Evolutionary conservation across 129 eudicot species (phyloP).

Genomic region (Pittosporum tobira): DNA sequence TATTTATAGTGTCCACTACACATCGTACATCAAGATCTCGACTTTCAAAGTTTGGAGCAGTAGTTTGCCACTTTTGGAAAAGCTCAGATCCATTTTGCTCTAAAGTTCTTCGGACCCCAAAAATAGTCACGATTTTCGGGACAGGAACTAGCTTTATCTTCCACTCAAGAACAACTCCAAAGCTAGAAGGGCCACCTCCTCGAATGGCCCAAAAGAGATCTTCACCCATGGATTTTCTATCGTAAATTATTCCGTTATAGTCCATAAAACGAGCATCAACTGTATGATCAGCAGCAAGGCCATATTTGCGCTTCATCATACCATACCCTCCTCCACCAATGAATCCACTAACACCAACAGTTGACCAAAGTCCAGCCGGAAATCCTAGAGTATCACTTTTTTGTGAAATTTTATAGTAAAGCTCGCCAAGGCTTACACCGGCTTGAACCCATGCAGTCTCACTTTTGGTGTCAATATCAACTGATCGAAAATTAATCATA

Average conservation of each 20-base stretch:
- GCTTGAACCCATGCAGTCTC: constrained; percentile 24
- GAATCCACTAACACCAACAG: neutral
- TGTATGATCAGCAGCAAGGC: constrained; percentile 5
- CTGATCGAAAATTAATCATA: constrained; percentile 11
- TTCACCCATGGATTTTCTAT: constrained; percentile 10
- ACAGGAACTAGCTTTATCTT: constrained; percentile 1
- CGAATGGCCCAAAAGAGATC: constrained; percentile 10
- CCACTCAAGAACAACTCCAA: constrained; percentile 8
- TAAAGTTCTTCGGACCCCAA: neutral
- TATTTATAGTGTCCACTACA: neutral
- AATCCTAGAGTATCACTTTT: constrained; percentile 3
- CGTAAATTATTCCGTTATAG: neutral
- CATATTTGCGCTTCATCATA: constrained; percentile 7
- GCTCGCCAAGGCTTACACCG: neutral
- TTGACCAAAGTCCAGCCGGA: constrained; percentile 1
- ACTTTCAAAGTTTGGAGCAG: constrained; percentile 14
- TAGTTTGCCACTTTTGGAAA: constrained; percentile 16
- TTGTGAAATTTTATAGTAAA: neutral
- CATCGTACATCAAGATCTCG: constrained; percentile 7
- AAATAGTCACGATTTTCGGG: constrained; percentile 10
- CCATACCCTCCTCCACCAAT: constrained; percentile 7
- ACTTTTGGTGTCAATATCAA: constrained; percentile 7
- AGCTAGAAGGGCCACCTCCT: constrained; percentile 10
- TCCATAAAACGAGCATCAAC: constrained; percentile 2
- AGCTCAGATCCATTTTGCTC: constrained; percentile 7